Conservation (phyloP, 108 stramenopile genomes). For the Conticribra weissflogii region DNA sequence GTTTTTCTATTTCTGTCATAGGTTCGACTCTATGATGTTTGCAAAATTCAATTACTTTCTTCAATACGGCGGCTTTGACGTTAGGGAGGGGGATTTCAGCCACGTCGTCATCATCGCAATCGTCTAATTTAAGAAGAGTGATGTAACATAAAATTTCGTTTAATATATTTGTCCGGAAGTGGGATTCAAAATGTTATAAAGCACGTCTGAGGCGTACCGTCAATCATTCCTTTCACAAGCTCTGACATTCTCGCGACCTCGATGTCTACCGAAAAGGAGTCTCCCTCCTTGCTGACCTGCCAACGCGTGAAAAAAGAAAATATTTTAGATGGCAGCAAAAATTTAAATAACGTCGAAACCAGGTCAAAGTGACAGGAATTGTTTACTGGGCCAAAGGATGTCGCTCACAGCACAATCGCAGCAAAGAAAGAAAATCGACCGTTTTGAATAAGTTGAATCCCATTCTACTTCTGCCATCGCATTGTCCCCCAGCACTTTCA, state of each 20-base stretch:
- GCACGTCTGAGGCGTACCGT: conserved; percentile 54
- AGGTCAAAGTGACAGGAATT: background rate
- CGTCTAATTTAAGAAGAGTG: conserved; percentile 65
- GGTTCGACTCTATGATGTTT: conserved; percentile 91
- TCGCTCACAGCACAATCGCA: no score
- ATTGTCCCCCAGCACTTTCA: no score
- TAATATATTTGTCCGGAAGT: no score
- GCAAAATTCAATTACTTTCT: conserved; percentile 99
- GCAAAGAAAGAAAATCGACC: no score
- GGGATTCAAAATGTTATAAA: conserved; percentile 14
- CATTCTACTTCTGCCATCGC: no score
- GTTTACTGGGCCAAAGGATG: background rate
- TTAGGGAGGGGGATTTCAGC: conserved; percentile 99
- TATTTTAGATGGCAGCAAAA: no score
- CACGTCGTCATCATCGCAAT: conserved; percentile 82
- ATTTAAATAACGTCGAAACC: background rate
- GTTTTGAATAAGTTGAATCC: no score
- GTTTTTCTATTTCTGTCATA: conserved; percentile 99
- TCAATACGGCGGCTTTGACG: conserved; percentile 93
- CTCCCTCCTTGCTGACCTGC: conserved; percentile 97
- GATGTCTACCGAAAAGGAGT: conserved; percentile 89
- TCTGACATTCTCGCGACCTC: conserved; percentile 97
- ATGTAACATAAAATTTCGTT: no score
- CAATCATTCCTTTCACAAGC: conserved; percentile 98
- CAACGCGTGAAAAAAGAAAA: conserved; percentile 3